Conservation (phyloP, 441 rosid species). For the Populus hybrid region DNA sequence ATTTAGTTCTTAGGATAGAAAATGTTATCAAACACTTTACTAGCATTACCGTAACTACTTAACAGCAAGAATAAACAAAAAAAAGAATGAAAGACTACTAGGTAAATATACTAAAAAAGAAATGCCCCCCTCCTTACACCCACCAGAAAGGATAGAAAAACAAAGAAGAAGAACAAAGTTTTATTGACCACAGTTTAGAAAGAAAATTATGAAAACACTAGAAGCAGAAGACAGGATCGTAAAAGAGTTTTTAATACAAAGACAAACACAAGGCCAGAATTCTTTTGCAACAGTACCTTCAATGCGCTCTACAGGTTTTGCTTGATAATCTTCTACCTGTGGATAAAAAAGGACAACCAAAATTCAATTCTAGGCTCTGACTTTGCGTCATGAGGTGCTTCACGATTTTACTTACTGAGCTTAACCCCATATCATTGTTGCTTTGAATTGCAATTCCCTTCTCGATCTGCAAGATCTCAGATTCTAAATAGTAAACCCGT, state of each 20-base stretch:
- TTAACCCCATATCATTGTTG: slow-evolving; percentile 52
- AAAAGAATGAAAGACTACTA: neutral
- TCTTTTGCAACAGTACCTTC: slow-evolving; percentile 57
- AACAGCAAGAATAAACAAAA: neutral
- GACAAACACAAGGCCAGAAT: neutral
- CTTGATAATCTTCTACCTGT: slow-evolving; percentile 54
- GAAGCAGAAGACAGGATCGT: too few species aligned
- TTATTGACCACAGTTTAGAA: neutral
- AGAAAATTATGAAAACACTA: neutral
- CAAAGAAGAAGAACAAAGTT: neutral
- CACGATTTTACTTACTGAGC: slow-evolving; percentile 44
- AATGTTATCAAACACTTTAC: neutral
- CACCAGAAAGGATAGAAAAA: neutral
- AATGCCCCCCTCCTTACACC: neutral
- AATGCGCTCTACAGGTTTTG: slow-evolving; percentile 44
- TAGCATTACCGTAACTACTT: neutral
- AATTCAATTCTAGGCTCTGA: slow-evolving; percentile 15
- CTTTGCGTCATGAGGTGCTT: slow-evolving; percentile 13
- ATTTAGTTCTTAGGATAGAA: slow-evolving; percentile 4
- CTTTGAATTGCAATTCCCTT: slow-evolving; percentile 87
- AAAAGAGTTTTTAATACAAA: neutral
- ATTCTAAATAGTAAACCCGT: slow-evolving; percentile 75
- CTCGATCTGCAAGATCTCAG: slow-evolving; percentile 90
- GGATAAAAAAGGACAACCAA: slow-evolving; percentile 14
- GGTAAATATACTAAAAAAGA: neutral